A percentile compares a stretch with the other conserved stretches of the same genome.
Conservation (phyloP, 192 early-diverging fungal genomes). For the Linnemannia schmuckeri region DNA sequence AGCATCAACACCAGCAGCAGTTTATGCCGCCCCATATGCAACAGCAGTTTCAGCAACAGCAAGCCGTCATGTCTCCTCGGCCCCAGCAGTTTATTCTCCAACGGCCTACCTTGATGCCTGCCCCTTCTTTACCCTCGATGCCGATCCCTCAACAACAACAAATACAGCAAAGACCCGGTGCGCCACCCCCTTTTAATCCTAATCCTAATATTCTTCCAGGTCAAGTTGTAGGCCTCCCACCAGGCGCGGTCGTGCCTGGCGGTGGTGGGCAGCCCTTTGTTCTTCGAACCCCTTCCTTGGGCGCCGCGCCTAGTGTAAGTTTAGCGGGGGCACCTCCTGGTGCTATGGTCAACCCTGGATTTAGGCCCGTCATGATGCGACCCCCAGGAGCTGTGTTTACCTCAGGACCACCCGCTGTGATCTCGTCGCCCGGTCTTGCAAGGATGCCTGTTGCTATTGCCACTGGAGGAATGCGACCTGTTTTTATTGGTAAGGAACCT, state of each 20-base stretch:
- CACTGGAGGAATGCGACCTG: conserved; percentile 22
- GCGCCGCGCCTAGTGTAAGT: conserved; percentile 34
- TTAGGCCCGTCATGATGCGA: conserved; percentile 37
- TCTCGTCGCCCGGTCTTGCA: conserved; percentile 37
- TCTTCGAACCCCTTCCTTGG: conserved; percentile 39
- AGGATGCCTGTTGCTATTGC: conserved; percentile 29
- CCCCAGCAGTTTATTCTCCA: conserved; percentile 38
- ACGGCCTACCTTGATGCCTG: conserved; percentile 24
- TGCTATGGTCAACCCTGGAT: neutral
- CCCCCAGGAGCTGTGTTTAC: conserved; percentile 31
- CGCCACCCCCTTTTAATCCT: conserved; percentile 31
- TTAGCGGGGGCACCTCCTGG: conserved; percentile 3
- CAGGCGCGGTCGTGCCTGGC: neutral
- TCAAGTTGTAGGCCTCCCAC: neutral
- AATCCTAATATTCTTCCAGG: conserved; percentile 18
- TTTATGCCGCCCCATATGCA: conserved; percentile 25
- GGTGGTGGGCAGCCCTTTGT: conserved; percentile 8
- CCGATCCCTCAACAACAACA: conserved; percentile 22
- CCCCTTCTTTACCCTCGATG: conserved; percentile 30
- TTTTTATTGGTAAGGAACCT: conserved; percentile 38
- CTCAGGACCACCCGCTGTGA: conserved; percentile 32
- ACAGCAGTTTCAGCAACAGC: conserved; percentile 32
- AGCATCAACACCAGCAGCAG: conserved; percentile 26
- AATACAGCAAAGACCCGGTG: conserved; percentile 8
- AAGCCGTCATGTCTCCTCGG: conserved; percentile 20